phyloP scores from a whole-genome alignment of 2,329 filamentous ascomycete genomes.

The Arthrobotrys conoides region DNA sequence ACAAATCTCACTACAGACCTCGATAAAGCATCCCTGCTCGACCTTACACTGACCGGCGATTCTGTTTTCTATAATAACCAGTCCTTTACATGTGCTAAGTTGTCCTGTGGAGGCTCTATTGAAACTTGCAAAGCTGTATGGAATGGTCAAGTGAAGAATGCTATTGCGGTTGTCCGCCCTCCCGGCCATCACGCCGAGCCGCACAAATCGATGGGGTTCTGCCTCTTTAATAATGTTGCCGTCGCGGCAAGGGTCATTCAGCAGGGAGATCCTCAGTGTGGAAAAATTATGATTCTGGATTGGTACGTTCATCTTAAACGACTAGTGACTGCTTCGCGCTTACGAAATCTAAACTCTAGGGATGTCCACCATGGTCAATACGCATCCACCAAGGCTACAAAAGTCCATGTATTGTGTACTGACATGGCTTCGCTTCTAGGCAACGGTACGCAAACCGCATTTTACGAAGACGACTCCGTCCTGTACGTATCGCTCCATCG shows the following conservation, averaged over 20 bases:
- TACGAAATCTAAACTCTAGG: constrained; percentile 66
- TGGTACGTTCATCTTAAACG: constrained; percentile 77
- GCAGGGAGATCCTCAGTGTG: constrained; percentile 83
- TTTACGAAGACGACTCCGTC: constrained; percentile 93
- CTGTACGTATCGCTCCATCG: constrained; percentile 97
- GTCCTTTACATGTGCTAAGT: constrained; percentile 82
- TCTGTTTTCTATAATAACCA: constrained; percentile 87
- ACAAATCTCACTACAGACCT: constrained; percentile 66
- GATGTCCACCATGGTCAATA: constrained; percentile 76
- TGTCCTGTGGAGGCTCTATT: constrained; percentile 93
- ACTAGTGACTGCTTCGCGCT: not conserved
- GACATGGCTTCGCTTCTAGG: constrained; percentile 68
- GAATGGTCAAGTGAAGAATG: constrained; percentile 86
- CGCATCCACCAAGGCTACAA: constrained; percentile 14
- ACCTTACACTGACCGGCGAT: constrained; percentile 78
- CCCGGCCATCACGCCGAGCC: constrained; percentile 96
- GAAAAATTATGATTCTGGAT: constrained; percentile 92
- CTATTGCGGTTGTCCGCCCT: constrained; percentile 93
- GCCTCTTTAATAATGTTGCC: constrained; percentile 97
- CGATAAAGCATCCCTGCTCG: constrained; percentile 75
- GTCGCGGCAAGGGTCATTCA: constrained; percentile 93
- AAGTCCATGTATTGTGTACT: not conserved
- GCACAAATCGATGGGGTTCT: constrained; percentile 86
- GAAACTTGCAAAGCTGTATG: constrained; percentile 96
- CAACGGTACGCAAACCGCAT: constrained; percentile 96